Conservation (phyloP, 305 asterid species). For the Andrographis paniculata region DNA sequence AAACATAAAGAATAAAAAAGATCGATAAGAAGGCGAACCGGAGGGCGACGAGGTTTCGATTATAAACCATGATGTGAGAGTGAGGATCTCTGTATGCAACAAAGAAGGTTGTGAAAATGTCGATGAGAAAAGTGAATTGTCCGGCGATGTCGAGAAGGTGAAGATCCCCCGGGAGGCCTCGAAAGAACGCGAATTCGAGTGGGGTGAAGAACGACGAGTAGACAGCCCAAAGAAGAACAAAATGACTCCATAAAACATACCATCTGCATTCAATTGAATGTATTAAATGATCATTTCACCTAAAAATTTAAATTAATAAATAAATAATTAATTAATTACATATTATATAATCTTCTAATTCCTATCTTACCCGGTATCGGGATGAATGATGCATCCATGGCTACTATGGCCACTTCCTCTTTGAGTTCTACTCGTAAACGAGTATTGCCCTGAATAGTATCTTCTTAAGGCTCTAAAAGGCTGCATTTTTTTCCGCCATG, state of each 20-base stretch:
- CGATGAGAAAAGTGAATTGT: conserved; percentile 52
- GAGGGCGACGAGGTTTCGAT: conserved; percentile 42
- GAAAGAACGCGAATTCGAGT: conserved; percentile 57
- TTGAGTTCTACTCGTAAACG: conserved; percentile 3
- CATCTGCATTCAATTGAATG: conserved; percentile 32
- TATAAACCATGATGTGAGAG: conserved; percentile 35
- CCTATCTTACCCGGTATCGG: conserved; percentile 35
- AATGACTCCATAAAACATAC: conserved; percentile 46
- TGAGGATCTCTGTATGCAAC: conserved; percentile 45
- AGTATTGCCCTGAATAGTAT: conserved; percentile 19
- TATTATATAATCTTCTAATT: background rate
- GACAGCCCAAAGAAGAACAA: conserved; percentile 64
- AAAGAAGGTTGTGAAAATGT: conserved; percentile 42
- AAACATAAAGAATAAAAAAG: too few relatives aligned
- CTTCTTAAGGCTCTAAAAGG: conserved; percentile 24
- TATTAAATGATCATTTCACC: too few relatives aligned
- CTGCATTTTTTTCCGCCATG: conserved; percentile 23
- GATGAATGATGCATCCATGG: conserved; percentile 31
- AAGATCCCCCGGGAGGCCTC: conserved; percentile 52
- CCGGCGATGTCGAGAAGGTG: conserved; percentile 63
- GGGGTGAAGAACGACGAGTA: conserved; percentile 79
- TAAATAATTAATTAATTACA: background rate
- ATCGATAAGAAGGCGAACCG: conserved; percentile 22
- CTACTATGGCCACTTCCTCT: too few relatives aligned
- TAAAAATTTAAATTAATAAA: background rate